Evolutionary conservation across 2,329 filamentous ascomycete species (phyloP).

Genomic region (Penicillium digitatum): DNA sequence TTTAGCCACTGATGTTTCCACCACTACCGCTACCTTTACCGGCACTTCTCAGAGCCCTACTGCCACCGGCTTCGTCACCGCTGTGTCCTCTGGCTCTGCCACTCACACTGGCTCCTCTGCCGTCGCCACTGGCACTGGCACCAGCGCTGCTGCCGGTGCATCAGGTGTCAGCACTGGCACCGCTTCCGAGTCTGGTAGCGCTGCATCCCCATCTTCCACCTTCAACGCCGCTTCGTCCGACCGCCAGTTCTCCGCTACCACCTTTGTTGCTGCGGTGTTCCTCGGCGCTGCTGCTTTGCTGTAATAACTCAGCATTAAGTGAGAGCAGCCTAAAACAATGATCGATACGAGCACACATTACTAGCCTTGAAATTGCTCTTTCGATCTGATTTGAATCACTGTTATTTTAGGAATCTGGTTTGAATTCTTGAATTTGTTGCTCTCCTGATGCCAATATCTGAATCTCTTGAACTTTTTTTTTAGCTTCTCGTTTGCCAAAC

Average conservation of each 20-base stretch:
- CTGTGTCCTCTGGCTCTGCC: conserved; percentile 16
- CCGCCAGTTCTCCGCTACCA: conserved; percentile 35
- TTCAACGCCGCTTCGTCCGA: conserved; percentile 26
- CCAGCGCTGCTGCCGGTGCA: background rate
- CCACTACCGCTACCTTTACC: conserved; percentile 27
- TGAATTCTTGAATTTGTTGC: conserved; percentile 3
- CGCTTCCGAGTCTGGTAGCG: conserved; percentile 14
- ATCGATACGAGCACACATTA: conserved; percentile 10
- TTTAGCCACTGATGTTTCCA: conserved; percentile 18
- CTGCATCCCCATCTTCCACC: conserved; percentile 19
- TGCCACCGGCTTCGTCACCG: conserved; percentile 23
- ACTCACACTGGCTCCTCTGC: conserved; percentile 16
- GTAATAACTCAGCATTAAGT: conserved; percentile 18
- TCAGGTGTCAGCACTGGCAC: conserved; percentile 9
- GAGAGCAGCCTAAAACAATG: background rate
- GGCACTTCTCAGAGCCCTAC: conserved; percentile 21
- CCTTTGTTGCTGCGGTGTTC: conserved; percentile 41
- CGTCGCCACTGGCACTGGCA: conserved; percentile 21
- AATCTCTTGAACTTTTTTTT: background rate
- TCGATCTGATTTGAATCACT: conserved; percentile 2
- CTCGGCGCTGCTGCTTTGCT: conserved; percentile 40
- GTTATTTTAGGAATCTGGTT: background rate
- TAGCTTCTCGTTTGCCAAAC: background rate
- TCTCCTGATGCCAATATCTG: background rate
- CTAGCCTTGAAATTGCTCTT: conserved; percentile 16